phyloP scores from a whole-genome alignment of 2,329 filamentous ascomycete genomes.

The Fusarium subtropicale region DNA sequence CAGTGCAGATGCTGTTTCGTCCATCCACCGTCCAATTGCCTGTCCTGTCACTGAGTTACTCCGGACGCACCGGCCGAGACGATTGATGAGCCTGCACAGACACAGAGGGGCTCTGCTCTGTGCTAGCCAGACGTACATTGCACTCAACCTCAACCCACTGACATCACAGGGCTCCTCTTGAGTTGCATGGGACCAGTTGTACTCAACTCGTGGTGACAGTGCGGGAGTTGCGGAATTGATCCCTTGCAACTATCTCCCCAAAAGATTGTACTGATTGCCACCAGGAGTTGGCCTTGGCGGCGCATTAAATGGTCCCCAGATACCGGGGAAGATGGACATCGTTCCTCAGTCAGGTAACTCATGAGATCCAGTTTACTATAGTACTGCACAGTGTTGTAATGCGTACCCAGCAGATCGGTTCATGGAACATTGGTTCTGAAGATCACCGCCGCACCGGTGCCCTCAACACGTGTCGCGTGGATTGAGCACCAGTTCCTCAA shows the following conservation, averaged over 20 bases:
- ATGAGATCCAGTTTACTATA: conserved; percentile 25
- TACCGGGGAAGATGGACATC: conserved; percentile 30
- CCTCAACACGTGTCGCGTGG: conserved; percentile 37
- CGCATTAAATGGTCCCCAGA: conserved; percentile 9
- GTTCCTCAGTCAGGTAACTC: conserved; percentile 10
- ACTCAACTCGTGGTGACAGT: background rate
- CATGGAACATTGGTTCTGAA: conserved; percentile 31
- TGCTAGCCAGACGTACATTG: background rate
- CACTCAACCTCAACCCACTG: conserved; percentile 1
- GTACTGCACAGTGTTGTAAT: conserved; percentile 10
- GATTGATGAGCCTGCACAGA: conserved; percentile 24
- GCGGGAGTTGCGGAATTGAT: conserved; percentile 26
- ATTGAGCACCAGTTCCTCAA: conserved; percentile 28
- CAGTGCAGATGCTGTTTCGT: conserved; percentile 15
- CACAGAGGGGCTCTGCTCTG: conserved; percentile 13
- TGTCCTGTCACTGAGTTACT: conserved; percentile 30
- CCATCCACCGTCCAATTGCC: conserved; percentile 9
- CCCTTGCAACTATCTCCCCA: conserved; percentile 5
- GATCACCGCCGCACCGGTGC: conserved; percentile 31
- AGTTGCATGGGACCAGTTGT: conserved; percentile 3
- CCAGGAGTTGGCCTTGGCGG: conserved; percentile 31
- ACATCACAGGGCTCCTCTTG: conserved; percentile 22
- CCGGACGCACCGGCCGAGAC: conserved; percentile 43
- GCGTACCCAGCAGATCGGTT: conserved; percentile 35
- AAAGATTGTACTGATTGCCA: conserved; percentile 13